A percentile compares a stretch with the other conserved stretches of the same genome.
These are phyloP conservation scores for Penicillium olsonii DNA, from an alignment of 2,329 filamentous ascomycete species.

Conservation along the genomic window DNA sequence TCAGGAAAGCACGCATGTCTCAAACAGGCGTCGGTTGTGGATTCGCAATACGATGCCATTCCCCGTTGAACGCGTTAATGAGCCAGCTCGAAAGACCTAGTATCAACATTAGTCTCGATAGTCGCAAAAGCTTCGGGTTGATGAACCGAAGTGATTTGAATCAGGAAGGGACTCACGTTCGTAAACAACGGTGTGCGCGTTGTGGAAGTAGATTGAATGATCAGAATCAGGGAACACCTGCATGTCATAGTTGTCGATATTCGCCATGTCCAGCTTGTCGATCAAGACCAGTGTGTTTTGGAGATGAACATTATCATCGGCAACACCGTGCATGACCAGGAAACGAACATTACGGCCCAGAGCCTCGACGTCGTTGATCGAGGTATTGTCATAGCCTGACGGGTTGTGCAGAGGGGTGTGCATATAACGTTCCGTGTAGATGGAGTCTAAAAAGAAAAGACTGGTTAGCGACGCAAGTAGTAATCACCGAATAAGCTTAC, in stretches of 20 bases:
- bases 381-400: slow-evolving; percentile 72
- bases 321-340: slow-evolving; percentile 92
- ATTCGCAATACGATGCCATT: slow-evolving; percentile 70
- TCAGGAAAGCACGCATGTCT: slow-evolving; percentile 21
- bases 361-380: slow-evolving; percentile 72
- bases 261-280: slow-evolving; percentile 78
- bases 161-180: slow-evolving; percentile 66
- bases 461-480: not conserved
- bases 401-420: slow-evolving; percentile 83
- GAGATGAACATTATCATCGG: slow-evolving; percentile 96
- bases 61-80: slow-evolving; percentile 95
- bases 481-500: slow-evolving; percentile 30
- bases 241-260: slow-evolving; percentile 91
- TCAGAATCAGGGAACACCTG: slow-evolving; percentile 97
- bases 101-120: slow-evolving; percentile 1
- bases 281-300: slow-evolving; percentile 89
- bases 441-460: slow-evolving; percentile 27
- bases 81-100: slow-evolving; percentile 71
- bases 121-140: not conserved
- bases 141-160: not conserved
- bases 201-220: slow-evolving; percentile 93
- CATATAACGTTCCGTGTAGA: slow-evolving; percentile 74
- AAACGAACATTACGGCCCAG: slow-evolving; percentile 79
- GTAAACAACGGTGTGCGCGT: slow-evolving; percentile 87
- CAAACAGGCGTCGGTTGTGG: slow-evolving; percentile 48